Percentiles rank a stretch among this genome's conserved stretches.
phyloP scores from a whole-genome alignment of 805 yeast species.

The Priceomyces castillae region DNA sequence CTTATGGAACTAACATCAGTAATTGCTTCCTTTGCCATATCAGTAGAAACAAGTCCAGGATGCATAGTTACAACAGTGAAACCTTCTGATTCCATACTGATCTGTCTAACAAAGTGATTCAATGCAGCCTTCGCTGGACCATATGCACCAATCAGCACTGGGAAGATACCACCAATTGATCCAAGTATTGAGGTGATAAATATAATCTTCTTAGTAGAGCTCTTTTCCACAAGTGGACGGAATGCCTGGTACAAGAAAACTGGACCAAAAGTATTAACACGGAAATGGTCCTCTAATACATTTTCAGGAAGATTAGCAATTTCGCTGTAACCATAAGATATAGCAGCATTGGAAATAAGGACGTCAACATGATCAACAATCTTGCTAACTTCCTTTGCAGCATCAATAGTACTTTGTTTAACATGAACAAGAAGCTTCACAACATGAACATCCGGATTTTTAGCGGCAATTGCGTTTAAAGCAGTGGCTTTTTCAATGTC shows the following conservation, averaged over 20 bases:
- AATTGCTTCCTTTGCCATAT: constrained; percentile 22
- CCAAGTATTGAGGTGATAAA: constrained; percentile 18
- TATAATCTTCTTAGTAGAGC: constrained; percentile 22
- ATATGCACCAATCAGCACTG: not conserved
- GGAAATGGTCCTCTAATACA: not conserved
- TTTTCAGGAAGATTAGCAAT: not conserved
- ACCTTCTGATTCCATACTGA: constrained; percentile 2
- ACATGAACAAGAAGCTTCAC: too few relatives aligned
- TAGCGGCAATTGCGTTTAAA: constrained; percentile 8
- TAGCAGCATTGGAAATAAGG: constrained; percentile 34
- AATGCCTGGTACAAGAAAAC: constrained; percentile 15
- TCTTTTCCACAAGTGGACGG: constrained; percentile 22
- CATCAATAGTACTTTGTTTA: constrained; percentile 33
- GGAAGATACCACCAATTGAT: not conserved
- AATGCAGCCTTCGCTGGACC: not conserved
- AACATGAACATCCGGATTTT: constrained; percentile 21
- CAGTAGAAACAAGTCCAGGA: constrained; percentile 37
- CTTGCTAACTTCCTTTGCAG: constrained; percentile 16
- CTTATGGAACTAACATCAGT: not conserved
- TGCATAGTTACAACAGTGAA: constrained; percentile 24
- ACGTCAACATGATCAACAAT: constrained; percentile 21
- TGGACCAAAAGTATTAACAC: not conserved
- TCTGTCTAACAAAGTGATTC: not conserved
- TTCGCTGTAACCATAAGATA: constrained; percentile 11
- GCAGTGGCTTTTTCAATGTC: constrained; percentile 21